A percentile compares a stretch with the other conserved stretches of the same genome.
Conservation (phyloP, 148 eudicot genomes). For the Rhododendron vialii region DNA sequence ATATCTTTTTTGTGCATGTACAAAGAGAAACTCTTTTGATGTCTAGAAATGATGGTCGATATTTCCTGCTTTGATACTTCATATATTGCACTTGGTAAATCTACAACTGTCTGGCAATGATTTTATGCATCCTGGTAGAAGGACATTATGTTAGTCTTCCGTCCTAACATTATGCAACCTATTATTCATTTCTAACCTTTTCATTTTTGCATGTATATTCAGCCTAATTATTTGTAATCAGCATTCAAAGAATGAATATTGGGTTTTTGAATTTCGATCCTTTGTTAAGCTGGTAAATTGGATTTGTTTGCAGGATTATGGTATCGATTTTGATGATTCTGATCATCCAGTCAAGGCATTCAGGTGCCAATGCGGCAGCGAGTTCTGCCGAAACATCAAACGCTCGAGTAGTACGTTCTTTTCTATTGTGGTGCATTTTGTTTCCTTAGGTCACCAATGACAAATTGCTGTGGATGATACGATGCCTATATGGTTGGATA, state of each 20-base stretch:
- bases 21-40: background rate
- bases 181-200: background rate
- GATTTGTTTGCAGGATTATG: slow-evolving; percentile 66
- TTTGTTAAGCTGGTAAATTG: background rate
- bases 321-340: slow-evolving; percentile 75
- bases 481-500: background rate
- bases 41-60: background rate
- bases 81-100: background rate
- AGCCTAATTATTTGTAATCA: background rate
- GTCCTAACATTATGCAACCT: background rate
- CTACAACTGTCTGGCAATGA: background rate
- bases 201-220: background rate
- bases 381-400: slow-evolving; percentile 75
- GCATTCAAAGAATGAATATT: background rate
- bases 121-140: background rate
- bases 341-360: slow-evolving; percentile 66
- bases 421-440: background rate
- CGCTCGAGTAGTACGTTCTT: slow-evolving; percentile 58
- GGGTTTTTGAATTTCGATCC: background rate
- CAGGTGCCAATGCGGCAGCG: slow-evolving; percentile 75
- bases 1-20: background rate
- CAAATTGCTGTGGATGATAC: background rate
- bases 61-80: background rate
- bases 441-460: background rate
- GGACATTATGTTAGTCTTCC: background rate